phyloP scores from a whole-genome alignment of 139 green algal species.

The Picochlorum sp. region DNA sequence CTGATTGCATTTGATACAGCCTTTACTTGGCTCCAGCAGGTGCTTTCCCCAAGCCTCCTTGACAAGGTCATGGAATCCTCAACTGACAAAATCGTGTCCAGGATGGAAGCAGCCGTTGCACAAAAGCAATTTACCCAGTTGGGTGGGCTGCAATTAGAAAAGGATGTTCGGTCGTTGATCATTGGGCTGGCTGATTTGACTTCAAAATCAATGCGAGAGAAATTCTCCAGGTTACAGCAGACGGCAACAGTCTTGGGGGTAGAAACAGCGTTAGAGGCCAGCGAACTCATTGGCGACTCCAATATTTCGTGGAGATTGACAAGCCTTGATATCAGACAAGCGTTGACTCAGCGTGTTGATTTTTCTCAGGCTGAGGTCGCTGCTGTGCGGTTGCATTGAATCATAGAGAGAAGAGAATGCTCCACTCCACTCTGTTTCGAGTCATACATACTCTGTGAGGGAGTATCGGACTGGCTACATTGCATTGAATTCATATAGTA shows the following conservation, averaged over 20 bases:
- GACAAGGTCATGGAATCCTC: constrained; percentile 61
- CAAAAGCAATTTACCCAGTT: constrained; percentile 91
- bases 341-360: constrained; percentile 60
- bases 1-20: constrained; percentile 38
- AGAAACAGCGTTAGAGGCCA: constrained; percentile 62
- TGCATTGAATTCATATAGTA: too few relatives aligned
- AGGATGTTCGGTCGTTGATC: constrained; percentile 66
- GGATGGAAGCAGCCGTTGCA: constrained; percentile 68
- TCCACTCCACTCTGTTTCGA: too few relatives aligned
- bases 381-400: neutral
- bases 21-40: constrained; percentile 53
- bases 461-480: too few relatives aligned
- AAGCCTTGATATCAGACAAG: constrained; percentile 52
- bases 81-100: constrained; percentile 53
- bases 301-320: constrained; percentile 76
- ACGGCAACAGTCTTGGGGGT: constrained; percentile 80
- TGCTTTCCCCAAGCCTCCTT: constrained; percentile 60
- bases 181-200: constrained; percentile 58
- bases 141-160: constrained; percentile 84
- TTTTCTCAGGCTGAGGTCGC: constrained; percentile 29
- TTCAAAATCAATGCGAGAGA: constrained; percentile 73
- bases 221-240: constrained; percentile 78
- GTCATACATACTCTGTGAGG: too few relatives aligned
- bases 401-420: too few relatives aligned
- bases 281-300: constrained; percentile 71